phyloP scores from a whole-genome alignment of 331 rosid species.

The Quercus lobata region DNA sequence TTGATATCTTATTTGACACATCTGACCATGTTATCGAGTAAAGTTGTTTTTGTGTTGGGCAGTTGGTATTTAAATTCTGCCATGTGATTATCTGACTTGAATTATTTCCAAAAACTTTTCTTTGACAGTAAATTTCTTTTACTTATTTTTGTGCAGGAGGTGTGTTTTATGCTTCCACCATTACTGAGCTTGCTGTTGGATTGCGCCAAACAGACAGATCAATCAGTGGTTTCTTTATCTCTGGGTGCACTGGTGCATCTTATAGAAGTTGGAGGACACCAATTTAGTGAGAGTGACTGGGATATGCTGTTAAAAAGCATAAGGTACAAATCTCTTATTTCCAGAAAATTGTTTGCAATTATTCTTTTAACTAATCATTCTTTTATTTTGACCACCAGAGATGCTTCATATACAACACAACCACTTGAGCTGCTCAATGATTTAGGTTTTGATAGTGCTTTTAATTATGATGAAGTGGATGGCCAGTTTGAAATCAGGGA shows the following conservation, averaged over 20 bases:
- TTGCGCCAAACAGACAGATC: slow-evolving; percentile 97
- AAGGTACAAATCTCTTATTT: slow-evolving; percentile 43
- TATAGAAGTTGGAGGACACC: slow-evolving; percentile 99
- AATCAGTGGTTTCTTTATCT: slow-evolving; percentile 93
- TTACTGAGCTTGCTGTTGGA: slow-evolving; percentile 87
- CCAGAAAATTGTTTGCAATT: slow-evolving; percentile 18
- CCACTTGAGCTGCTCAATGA: slow-evolving; percentile 89
- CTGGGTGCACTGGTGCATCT: slow-evolving; percentile 97
- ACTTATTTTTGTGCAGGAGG: slow-evolving; percentile 69
- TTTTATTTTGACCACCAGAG: slow-evolving; percentile 46
- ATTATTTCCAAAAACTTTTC: slow-evolving; percentile 8
- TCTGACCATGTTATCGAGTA: slow-evolving; percentile 8
- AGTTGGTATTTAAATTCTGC: slow-evolving; percentile 10
- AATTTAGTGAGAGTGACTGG: slow-evolving; percentile 92
- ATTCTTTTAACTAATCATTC: slow-evolving; percentile 18
- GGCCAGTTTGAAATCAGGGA: slow-evolving; percentile 45
- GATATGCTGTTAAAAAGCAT: slow-evolving; percentile 88
- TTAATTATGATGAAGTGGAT: slow-evolving; percentile 30
- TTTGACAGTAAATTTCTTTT: neutral
- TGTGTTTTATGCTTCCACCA: slow-evolving; percentile 96
- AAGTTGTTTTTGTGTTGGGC: neutral
- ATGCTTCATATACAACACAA: slow-evolving; percentile 89
- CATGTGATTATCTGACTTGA: slow-evolving; percentile 1
- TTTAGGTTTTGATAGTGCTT: slow-evolving; percentile 52
- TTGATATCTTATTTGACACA: slow-evolving; percentile 17